These are phyloP conservation scores for Secale cereale DNA, from an alignment of 176 grass and related monocot genomes.

Conservation along the genomic window DNA sequence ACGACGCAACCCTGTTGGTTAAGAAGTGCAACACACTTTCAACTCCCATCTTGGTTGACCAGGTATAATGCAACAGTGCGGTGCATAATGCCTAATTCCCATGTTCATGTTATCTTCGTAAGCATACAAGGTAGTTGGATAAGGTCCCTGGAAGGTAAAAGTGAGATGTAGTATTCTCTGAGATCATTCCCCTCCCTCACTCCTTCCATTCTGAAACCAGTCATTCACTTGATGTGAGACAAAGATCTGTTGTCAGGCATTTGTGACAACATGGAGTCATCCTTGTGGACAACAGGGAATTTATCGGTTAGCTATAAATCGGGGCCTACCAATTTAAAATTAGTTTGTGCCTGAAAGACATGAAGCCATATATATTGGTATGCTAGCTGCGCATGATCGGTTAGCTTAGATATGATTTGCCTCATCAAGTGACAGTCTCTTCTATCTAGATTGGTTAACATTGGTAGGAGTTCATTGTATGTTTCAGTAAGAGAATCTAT, in stretches of 20 bases:
- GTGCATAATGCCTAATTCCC: neutral
- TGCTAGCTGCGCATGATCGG: neutral
- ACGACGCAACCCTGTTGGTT: slow-evolving; percentile 74
- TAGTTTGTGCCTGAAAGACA: neutral
- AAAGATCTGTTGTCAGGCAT: neutral
- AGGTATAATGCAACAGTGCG: slow-evolving; percentile 44
- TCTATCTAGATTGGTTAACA: neutral
- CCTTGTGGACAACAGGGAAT: neutral
- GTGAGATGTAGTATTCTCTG: neutral
- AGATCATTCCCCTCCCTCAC: neutral
- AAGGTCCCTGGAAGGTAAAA: neutral
- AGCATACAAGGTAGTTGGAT: neutral
- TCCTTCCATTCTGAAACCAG: neutral
- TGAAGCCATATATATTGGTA: neutral
- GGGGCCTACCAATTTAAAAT: neutral
- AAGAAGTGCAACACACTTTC: slow-evolving; percentile 60
- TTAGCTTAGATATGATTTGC: neutral
- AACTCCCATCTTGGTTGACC: slow-evolving; percentile 87
- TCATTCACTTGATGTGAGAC: neutral
- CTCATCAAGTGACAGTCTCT: neutral
- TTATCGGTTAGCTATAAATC: neutral
- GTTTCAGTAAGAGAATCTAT: neutral
- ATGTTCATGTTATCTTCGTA: neutral
- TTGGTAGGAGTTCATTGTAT: neutral
- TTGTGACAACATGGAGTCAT: neutral